Conservation (phyloP, 2,329 filamentous ascomycete genomes). For the Clonostachys rhizophaga region DNA sequence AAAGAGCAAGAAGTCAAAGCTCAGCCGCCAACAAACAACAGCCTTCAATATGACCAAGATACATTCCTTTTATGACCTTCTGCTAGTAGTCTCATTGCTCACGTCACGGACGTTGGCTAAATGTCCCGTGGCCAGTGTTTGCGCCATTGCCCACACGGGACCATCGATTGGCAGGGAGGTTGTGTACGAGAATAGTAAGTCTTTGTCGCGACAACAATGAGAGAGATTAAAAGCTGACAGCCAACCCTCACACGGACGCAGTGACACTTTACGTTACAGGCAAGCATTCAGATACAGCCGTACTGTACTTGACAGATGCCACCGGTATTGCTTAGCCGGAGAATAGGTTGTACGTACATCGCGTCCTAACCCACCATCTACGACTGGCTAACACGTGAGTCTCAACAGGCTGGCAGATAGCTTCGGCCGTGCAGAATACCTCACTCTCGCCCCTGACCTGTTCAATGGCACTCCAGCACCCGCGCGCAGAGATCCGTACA, state of each 20-base stretch:
- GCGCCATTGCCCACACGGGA: neutral
- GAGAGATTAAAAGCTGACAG: too few species aligned
- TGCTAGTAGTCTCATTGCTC: too few species aligned
- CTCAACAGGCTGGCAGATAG: conserved; percentile 13
- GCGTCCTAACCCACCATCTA: neutral
- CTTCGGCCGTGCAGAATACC: conserved; percentile 16
- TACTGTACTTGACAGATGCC: conserved; percentile 7
- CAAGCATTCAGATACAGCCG: conserved; percentile 4
- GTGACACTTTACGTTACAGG: conserved; percentile 6
- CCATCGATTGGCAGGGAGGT: neutral
- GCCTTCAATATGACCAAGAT: too few species aligned
- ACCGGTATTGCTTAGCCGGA: conserved; percentile 12
- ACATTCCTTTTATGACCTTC: too few species aligned
- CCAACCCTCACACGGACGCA: neutral
- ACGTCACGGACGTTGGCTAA: too few species aligned
- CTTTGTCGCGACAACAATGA: too few species aligned
- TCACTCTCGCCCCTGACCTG: conserved; percentile 16
- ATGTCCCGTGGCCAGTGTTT: too few species aligned
- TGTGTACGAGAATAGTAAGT: neutral
- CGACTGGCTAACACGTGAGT: neutral
- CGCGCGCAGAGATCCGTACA: conserved; percentile 3
- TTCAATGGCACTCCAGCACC: conserved; percentile 14
- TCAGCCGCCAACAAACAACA: too few species aligned
- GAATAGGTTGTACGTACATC: conserved; percentile 5
- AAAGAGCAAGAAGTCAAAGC: too few species aligned